phyloP scores from a whole-genome alignment of 176 grass and related monocot genomes.

The Pontederia crassipes region DNA sequence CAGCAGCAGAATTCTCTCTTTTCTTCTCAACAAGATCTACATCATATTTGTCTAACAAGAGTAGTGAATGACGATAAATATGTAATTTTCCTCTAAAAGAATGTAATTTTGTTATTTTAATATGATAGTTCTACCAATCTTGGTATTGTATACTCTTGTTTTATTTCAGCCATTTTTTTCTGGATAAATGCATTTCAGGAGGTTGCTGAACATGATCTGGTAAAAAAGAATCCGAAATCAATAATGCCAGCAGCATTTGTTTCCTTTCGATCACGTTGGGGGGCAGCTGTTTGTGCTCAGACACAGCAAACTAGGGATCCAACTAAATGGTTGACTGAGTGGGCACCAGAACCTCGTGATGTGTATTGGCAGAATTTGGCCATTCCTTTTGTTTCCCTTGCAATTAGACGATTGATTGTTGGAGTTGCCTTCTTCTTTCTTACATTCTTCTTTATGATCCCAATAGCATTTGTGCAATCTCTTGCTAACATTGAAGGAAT shows the following conservation, averaged over 20 bases:
- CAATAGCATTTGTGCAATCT: constrained; percentile 77
- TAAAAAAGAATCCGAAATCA: constrained; percentile 60
- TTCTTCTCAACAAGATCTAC: too few relatives aligned
- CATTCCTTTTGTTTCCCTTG: constrained; percentile 73
- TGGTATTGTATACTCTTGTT: too few relatives aligned
- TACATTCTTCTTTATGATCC: constrained; percentile 86
- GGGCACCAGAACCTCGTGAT: constrained; percentile 93
- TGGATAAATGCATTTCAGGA: constrained; percentile 39
- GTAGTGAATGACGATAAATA: too few relatives aligned
- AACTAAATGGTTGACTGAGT: constrained; percentile 83
- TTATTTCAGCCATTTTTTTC: background rate
- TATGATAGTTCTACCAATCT: too few relatives aligned
- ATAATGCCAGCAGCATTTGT: constrained; percentile 88
- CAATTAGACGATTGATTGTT: constrained; percentile 72
- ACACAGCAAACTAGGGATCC: constrained; percentile 95
- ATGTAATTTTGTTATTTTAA: too few relatives aligned
- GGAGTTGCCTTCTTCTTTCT: constrained; percentile 87
- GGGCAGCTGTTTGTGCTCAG: constrained; percentile 93
- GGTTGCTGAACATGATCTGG: constrained; percentile 48
- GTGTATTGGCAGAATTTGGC: constrained; percentile 86
- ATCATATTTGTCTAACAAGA: too few relatives aligned
- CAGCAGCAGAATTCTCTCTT: too few relatives aligned
- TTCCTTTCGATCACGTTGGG: constrained; percentile 74
- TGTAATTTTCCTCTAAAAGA: too few relatives aligned
- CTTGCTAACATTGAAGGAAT: constrained; percentile 89